Base-by-base conservation (phyloP, 225 moss, liverwort and hornwort species). In the Thuidium tamariscinum region DNA sequence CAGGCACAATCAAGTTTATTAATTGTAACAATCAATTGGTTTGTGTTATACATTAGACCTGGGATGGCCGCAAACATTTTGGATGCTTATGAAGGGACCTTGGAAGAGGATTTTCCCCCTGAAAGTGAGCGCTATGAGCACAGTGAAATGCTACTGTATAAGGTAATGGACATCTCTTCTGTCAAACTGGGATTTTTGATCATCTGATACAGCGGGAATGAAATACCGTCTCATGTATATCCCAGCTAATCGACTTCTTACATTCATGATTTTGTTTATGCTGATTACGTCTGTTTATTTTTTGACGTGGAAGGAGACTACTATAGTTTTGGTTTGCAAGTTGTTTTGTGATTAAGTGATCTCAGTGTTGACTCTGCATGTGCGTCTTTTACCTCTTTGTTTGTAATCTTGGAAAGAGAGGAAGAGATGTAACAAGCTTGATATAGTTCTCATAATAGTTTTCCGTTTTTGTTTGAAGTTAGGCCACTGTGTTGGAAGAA, bases 101-200 rank as follows among this genome's bases (percentile, higher is more conserved):
- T 99, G 87, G 99, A 99, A 87, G 99, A 99, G 80, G 97, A 99
- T 87, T 99, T 91, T 41, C 97, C 99, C 75, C 99, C 97, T 27
- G 99, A 95, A 70, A 99, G 92, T 90, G 99, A 99, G 86, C 94
- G 95, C 29, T 99, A 99, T 81, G 99, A 99, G 89, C 99, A 99
- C 87, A 96, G 99, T 88, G 99, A 99, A 88, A 99, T 99, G 99
- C 93, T 97, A 64, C 71, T 99, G 48, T 99, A 99, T 87, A 99
- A 99, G 95, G 96, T 96, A 90, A 80, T 36, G 79, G 52, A 46
- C 65, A 70, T 85, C 59, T 86, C 74, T 91, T 79, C 72, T 41
- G 80, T 48, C 68, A 68, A 54, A 83, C 32, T 88, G 44, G 32
- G 34, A 59, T 41, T 46, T 82, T 44, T 55, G 44, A 72, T 76